Evolutionary conservation across 306 rosid genomes (phyloP), one percentile per base, ranked within the genome.

Genomic region (Pachyrhizus erosus): DNA sequence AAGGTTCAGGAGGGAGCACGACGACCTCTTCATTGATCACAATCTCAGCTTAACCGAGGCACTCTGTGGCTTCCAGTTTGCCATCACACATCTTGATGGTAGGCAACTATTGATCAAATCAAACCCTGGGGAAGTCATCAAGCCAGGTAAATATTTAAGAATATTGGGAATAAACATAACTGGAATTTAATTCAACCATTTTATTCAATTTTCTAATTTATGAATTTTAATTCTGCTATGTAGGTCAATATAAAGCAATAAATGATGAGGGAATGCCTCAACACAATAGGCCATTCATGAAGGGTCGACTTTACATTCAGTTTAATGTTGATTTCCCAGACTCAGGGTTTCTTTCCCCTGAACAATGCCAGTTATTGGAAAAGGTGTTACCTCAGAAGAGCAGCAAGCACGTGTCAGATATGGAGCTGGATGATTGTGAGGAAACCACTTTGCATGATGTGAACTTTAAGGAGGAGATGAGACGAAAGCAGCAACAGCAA

Each of bases 251-350:
- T 17, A 92, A 92, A 79, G 93, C 91, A 13, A 89, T 92, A 64
- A 88, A 92, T 4, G 93, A 91, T 34, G 94, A 92, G 86, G 97
- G 97, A 68, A 92, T 92, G 94, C 97, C 94, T 1, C 91, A 88
- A 33, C 84, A 85, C 70, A 65, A 70, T 4, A 85, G 93, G 88
- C 90, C 97, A 7, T 88, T 92, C 86, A 87, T 92, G 80, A 90
- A 70, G 85, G 94, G 94, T 13, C 80, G 83, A 3, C 93, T 92
- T 1, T 92, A 57, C 90, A 87, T 92, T 45, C 80, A 85, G 45
- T 92, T 91, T 27, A 82, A 80, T 65, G 97, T 90, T 55, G 86
- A 80, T 7, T 92, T 92, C 83, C 97, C 93, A 0, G 90, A 89
- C 0, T 80, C 87, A 0, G 93, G 94, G 54, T 55, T 86, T 76